Evolutionary conservation across 139 green algal genomes (phyloP), one percentile per base, ranked within the genome.

Genomic region (Chlamydomonas asymmetrica): DNA sequence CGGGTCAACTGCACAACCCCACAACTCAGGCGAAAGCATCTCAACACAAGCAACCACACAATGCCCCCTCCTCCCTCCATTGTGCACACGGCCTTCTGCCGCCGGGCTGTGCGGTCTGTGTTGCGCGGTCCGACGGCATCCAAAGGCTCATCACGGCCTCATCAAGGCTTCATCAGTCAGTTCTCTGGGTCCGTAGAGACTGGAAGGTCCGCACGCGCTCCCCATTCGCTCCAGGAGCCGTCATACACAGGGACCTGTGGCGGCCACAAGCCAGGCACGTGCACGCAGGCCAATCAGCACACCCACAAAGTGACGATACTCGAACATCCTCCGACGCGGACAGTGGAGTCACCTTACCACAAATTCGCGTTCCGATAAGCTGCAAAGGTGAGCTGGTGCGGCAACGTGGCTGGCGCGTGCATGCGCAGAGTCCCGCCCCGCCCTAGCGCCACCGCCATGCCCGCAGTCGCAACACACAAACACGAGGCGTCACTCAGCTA

Each of bases 211-310:
- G 82, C 59, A 27, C 80, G 60, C 2, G 49, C 73, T 9, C 88
- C 95, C 92, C 93, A 99, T 78, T 99, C 95, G n/a, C 81, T 94
- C 95, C 95, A 99, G 35, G 87, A 95, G 18, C 95, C 96, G 79
- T 98, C 96, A 73, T 98, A 99, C 3, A 99, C 83, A 0, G 89
- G 39, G 7, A 91, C 80, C 81, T 92, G 68, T 40, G 76, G 31
- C 27, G 40, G 20, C 31, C 41, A 27, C 10, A 45, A 66, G 22
- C 2, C 31, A 73, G 10, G 63, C 54, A 79, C 20, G 23, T 18
- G 35, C 18, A 39, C 25, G 31, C 25, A 31, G 35, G 48, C n/a
- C 18, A 65, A 39, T 52, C 22, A 54, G 32, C 16, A 54, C 34
- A 68, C 31, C 8, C 32, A 34, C 9, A 43, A 41, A 5, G 22